These are phyloP conservation scores for Thalassiosira mediterranea DNA, from an alignment of 352 stramenopile genomes.

Conservation along the genomic window DNA sequence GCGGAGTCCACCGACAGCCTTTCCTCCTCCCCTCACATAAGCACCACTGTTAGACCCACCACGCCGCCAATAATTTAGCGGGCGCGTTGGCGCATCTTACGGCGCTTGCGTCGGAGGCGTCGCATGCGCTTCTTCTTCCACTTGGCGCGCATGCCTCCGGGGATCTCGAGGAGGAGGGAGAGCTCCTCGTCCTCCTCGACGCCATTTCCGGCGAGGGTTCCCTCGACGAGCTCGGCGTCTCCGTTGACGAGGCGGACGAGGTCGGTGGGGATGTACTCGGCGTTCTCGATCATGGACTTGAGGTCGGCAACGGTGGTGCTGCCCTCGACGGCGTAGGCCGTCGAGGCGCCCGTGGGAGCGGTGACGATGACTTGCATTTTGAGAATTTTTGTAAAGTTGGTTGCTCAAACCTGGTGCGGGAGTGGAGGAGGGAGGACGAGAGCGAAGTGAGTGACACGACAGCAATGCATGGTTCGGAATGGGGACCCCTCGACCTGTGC, in stretches of 20 bases:
- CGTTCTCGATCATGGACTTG: conserved; percentile 93
- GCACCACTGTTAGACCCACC: too few species aligned
- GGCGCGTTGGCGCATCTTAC: conserved; percentile 98
- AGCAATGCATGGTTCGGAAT: too few species aligned
- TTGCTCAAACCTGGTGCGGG: conserved; percentile 65
- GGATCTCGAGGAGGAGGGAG: conserved; percentile 90
- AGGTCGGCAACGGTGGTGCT: conserved; percentile 91
- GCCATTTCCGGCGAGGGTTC: conserved; percentile 90
- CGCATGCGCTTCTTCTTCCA: conserved; percentile 99
- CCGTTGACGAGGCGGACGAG: conserved; percentile 91
- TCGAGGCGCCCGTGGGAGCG: conserved; percentile 71
- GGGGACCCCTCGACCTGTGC: too few species aligned
- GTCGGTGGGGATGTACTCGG: conserved; percentile 90
- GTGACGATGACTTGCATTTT: conserved; percentile 95
- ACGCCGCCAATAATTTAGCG: too few species aligned
- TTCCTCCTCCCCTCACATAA: too few species aligned
- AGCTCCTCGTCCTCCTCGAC: conserved; percentile 91
- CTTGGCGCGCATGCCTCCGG: conserved; percentile 95
- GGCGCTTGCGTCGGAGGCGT: conserved; percentile 95
- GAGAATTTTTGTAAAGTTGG: conserved; percentile 40
- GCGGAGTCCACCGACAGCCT: too few species aligned
- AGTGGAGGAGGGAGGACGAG: conserved; percentile 1
- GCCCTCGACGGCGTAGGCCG: conserved; percentile 80
- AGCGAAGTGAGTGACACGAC: conserved; percentile 1
- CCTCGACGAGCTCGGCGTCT: conserved; percentile 81